phyloP scores from a whole-genome alignment of 306 rosid species.

The apple (Malus domestica) region ASM211411v1 NC_041805.1:17717501-17718000 shows the following conservation, averaged over 20 bases:
- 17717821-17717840: too few relatives aligned
- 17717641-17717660: slow-evolving; percentile 50
- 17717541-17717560: slow-evolving; percentile 77
- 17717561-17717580: slow-evolving; percentile 74
- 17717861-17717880: too few relatives aligned
- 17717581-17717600: slow-evolving; percentile 82
- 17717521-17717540: slow-evolving; percentile 78
- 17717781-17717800: too few relatives aligned
- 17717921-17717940: neutral
- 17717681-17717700: neutral
- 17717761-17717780: too few relatives aligned
- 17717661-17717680: neutral
- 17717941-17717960: neutral
- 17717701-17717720: neutral
- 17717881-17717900: neutral
- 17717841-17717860: neutral
- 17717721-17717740: neutral
- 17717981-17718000: neutral
- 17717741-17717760: too few relatives aligned
- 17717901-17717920: neutral
- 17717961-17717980: neutral
- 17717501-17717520: slow-evolving; percentile 36
- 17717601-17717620: slow-evolving; percentile 64
- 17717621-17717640: slow-evolving; percentile 74
- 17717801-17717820: too few relatives aligned